Conservation (phyloP, 768 basidiomycete genomes). For the Pleurotus tuoliensis region DNA sequence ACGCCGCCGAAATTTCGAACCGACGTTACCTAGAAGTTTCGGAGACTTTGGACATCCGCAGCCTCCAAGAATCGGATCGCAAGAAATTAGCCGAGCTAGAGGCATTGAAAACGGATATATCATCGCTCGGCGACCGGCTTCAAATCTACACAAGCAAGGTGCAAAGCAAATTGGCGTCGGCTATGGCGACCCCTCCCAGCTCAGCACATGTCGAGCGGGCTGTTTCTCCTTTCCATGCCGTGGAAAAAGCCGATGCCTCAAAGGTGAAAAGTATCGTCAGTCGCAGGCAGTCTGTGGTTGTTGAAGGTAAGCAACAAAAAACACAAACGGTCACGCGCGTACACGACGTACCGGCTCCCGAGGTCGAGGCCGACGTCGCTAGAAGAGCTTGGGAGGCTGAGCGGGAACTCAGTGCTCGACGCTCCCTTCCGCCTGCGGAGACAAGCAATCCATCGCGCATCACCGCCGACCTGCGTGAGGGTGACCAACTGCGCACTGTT, state of each 20-base stretch:
- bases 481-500: not conserved
- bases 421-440: not conserved
- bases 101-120: not conserved
- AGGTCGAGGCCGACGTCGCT: constrained; percentile 15
- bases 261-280: not conserved
- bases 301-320: constrained; percentile 1
- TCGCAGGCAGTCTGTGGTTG: not conserved
- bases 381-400: constrained; percentile 20
- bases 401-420: constrained; percentile 11
- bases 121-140: not conserved
- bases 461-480: not conserved
- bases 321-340: not conserved
- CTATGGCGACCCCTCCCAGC: no score
- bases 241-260: not conserved
- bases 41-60: constrained; percentile 13
- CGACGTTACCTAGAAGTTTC: constrained; percentile 19
- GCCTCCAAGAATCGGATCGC: constrained; percentile 14
- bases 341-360: constrained; percentile 2
- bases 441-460: not conserved
- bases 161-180: no score
- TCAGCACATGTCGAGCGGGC: not conserved
- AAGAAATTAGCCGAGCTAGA: constrained; percentile 8
- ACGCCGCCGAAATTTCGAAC: constrained; percentile 20
- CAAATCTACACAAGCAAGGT: not conserved
- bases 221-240: not conserved